These are phyloP conservation scores for Phytophthora tentaculata DNA, from an alignment of 352 stramenopile genomes.

Conservation along the genomic window DNA sequence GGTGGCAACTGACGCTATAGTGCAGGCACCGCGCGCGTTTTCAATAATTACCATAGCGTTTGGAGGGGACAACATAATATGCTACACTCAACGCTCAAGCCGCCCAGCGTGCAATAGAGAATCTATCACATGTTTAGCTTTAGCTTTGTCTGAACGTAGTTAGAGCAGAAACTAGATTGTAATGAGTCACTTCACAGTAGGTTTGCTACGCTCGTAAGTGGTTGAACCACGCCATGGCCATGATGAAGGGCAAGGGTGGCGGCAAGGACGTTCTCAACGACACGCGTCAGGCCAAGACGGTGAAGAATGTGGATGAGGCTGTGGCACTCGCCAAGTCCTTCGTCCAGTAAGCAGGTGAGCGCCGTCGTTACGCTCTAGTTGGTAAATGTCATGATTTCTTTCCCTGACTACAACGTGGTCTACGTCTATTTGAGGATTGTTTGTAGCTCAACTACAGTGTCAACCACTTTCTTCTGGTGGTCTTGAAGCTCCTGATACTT, in stretches of 20 bases:
- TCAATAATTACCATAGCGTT: too few relatives aligned
- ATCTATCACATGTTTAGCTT: too few relatives aligned
- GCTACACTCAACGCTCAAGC: too few relatives aligned
- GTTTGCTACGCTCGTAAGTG: conserved; percentile 96
- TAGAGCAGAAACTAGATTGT: too few relatives aligned
- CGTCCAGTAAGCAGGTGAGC: conserved; percentile 48
- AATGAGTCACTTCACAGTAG: too few relatives aligned
- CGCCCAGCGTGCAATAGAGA: too few relatives aligned
- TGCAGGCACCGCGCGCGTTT: too few relatives aligned
- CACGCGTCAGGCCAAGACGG: conserved; percentile 82
- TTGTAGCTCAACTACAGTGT: conserved; percentile 32
- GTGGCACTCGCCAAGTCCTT: conserved; percentile 71
- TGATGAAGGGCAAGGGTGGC: conserved; percentile 95
- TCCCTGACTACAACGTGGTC: conserved; percentile 6
- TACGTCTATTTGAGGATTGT: background rate
- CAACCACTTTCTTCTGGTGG: conserved; percentile 65
- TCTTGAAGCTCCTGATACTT: conserved; percentile 80
- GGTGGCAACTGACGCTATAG: too few relatives aligned
- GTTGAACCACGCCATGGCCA: conserved; percentile 91
- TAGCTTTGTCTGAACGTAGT: too few relatives aligned
- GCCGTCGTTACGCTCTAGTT: conserved; percentile 26
- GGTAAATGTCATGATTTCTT: conserved; percentile 12
- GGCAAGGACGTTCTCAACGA: conserved; percentile 90
- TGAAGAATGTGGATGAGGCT: conserved; percentile 72
- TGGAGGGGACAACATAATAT: too few relatives aligned